Evolutionary conservation across 2,329 filamentous ascomycete species (phyloP), one percentile per base, ranked within the genome.

Genomic region (Ustilaginoidea virens): DNA sequence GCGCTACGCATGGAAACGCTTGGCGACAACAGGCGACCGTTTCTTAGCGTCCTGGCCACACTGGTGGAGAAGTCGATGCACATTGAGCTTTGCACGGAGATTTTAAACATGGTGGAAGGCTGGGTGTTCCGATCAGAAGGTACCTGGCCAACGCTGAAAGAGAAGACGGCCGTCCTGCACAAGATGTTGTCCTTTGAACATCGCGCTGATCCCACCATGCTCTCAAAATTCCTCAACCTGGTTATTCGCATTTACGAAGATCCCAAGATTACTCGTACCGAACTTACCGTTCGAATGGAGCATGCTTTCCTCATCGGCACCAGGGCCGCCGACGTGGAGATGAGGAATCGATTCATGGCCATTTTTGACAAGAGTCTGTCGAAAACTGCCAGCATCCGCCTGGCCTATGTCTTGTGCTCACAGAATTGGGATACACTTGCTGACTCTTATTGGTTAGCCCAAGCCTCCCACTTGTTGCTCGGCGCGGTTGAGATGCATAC

Each of bases 231-330:
- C 58, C 63, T 98, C 33, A 81, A 96, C 39, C 71, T 99, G 16
- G 90, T 99, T 16, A 92, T 98, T 41, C 76, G 86, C 27, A 94
- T 99, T 34, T 99, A 99, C 49, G 92, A 98, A 47, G 90, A 98
- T 45, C 82, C 85, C 1, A 93, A 92, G 55, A 90, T 98, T 37
- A 85, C 86, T 1, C 71, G 86, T 18, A 94, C 87, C 0, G 90
- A 99, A 53, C 66, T 99, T 30, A 96, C 90, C 0, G 92, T 99
- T 7, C 74, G 92, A 4, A 80, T 99, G 69, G 90, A 99, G 56
- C 87, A 96, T 53, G 90, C 90, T 5, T 99, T 98, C 65, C 66
- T 99, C 38, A 90, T 98, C 28, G 90, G 92, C 17, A 92, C 87
- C 0, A 64, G 92, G 42, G 87, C 87, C 2, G 77, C 86, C 41